Conservation (phyloP, 2,329 filamentous ascomycete species). For the Furcasterigmium sp. region DNA sequence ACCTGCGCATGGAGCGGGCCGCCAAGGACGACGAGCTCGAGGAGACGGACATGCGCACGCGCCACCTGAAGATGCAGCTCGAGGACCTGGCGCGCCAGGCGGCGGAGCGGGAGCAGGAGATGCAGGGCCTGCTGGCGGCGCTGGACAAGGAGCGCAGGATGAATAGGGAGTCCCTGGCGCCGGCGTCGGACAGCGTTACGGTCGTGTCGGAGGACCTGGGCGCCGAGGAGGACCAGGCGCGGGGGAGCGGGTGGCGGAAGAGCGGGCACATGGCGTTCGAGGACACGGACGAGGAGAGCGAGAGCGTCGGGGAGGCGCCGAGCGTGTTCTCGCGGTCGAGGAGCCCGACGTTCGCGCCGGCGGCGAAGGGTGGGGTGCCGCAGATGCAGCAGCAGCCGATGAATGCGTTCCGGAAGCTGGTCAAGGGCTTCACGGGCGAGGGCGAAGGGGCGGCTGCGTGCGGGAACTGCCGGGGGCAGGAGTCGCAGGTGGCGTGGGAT, state of each 20-base stretch:
- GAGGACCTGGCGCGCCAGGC: constrained; percentile 52
- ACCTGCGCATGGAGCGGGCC: constrained; percentile 48
- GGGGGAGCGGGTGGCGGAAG: constrained; percentile 36
- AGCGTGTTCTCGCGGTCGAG: constrained; percentile 58
- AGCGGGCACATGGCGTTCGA: constrained; percentile 25
- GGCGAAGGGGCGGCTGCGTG: constrained; percentile 29
- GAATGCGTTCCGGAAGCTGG: constrained; percentile 34
- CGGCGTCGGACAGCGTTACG: constrained; percentile 32
- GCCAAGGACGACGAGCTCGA: constrained; percentile 50
- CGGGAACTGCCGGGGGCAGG: constrained; percentile 52
- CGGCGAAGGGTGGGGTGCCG: background rate
- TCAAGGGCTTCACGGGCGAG: constrained; percentile 35
- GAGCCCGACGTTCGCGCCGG: constrained; percentile 44
- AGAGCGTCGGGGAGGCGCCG: constrained; percentile 36
- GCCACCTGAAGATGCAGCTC: constrained; percentile 53
- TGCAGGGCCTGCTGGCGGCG: constrained; percentile 44
- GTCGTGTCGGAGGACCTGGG: constrained; percentile 45
- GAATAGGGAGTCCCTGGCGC: constrained; percentile 27
- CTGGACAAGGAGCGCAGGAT: constrained; percentile 45
- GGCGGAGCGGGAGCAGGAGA: constrained; percentile 46
- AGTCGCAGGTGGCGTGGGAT: constrained; percentile 58
- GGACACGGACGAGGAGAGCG: constrained; percentile 49
- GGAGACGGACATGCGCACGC: constrained; percentile 44
- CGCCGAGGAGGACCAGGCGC: constrained; percentile 42
- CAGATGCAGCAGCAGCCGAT: constrained; percentile 15